Base-by-base conservation (phyloP, 805 yeast species). In the Tetrapisispora pingtungensis region DNA sequence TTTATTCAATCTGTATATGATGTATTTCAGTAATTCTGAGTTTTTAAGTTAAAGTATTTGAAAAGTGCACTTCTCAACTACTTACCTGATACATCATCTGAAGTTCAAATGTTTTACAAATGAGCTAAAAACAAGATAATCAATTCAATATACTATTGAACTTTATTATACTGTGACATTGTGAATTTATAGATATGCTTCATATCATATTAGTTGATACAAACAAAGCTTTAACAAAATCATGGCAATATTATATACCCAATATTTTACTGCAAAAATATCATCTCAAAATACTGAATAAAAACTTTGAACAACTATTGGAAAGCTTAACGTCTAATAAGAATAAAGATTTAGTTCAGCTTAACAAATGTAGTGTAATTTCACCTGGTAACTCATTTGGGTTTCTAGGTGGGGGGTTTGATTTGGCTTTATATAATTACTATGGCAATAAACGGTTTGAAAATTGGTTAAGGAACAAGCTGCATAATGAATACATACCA, bases 341-440 rank as follows among this genome's bases (percentile, higher is more conserved):
- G 44, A 17, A 27, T 17, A n/a, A 13, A 13, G 34, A 3, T 2
- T 41, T 19, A 4, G 39, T 45, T 13, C 13, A 35, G 12, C 32
- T 18, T 26, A 46, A 37, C 14, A 26, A 39, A 32, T 46, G 43
- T 54, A 46, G 68, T 54, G 61, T 74, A 15, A 67, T 74, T 1
- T 72, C 78, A 2, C 78, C 79, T 1, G 79, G 78, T 1, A 74
- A 74, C 46, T 69, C 75, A 2, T 61, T 68, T 42, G 78, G 78
- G 4, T 68, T 62, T 40, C 58, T 74, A 50, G 74, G 73, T 3
- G 80, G 79, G 2, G 79, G 79, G 1, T 71, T 74, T 52, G 79
- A 74, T 52, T 51, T 57, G 3, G 65, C 61, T 2, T n/a, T 61
- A 24, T 43, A 47, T 32, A 38, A 48, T 17, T 54, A 53, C 40